Percentiles rank a stretch among this genome's conserved stretches.
Conservation (phyloP, 768 basidiomycete genomes). For the Antrodiella citrinella region DNA sequence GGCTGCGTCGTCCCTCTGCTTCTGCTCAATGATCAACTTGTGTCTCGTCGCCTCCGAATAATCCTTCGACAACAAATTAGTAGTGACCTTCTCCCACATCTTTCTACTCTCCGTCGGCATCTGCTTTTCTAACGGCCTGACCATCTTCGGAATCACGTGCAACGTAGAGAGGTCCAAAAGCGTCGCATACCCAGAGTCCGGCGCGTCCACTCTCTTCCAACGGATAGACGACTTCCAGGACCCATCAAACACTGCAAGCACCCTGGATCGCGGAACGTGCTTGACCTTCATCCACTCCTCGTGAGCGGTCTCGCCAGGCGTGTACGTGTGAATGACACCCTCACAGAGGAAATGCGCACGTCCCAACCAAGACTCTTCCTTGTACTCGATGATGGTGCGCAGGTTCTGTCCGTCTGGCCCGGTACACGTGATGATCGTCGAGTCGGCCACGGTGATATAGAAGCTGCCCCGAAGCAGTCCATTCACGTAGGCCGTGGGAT, state of each 20-base stretch:
- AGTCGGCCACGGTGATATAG: constrained; percentile 81
- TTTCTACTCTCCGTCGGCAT: constrained; percentile 73
- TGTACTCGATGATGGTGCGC: constrained; percentile 85
- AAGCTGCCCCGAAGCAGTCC: constrained; percentile 88
- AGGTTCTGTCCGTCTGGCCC: constrained; percentile 58
- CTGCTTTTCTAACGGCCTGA: constrained; percentile 78
- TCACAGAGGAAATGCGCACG: constrained; percentile 77
- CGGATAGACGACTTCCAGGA: constrained; percentile 79
- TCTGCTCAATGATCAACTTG: constrained; percentile 91
- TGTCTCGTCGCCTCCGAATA: constrained; percentile 86
- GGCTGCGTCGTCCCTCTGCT: constrained; percentile 81
- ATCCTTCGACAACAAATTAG: constrained; percentile 69
- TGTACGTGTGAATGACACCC: constrained; percentile 83
- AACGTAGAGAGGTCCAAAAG: constrained; percentile 74
- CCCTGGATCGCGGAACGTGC: constrained; percentile 72
- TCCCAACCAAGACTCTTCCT: constrained; percentile 97
- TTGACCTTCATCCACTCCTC: constrained; percentile 80
- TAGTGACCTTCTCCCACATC: constrained; percentile 84
- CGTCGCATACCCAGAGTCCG: constrained; percentile 48
- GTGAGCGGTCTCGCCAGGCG: constrained; percentile 51
- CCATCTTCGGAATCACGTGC: constrained; percentile 69
- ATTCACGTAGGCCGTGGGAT: constrained; percentile 85
- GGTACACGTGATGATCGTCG: constrained; percentile 72
- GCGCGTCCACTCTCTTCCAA: constrained; percentile 44
- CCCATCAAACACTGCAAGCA: constrained; percentile 82